These are phyloP conservation scores for Solanum commersonii DNA, from an alignment of 257 asterid species.

Conservation along the genomic window DNA sequence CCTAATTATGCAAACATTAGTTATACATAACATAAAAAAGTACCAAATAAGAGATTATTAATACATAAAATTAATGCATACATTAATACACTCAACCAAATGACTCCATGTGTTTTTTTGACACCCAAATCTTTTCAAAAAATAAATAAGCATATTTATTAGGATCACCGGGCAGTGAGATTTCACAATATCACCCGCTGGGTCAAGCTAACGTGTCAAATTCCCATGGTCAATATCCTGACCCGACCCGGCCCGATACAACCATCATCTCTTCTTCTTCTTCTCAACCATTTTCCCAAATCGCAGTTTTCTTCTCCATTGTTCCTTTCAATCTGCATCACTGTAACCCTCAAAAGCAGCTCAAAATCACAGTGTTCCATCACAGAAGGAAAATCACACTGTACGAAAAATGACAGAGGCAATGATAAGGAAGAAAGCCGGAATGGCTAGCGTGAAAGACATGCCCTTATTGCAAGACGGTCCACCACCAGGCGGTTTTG, in stretches of 20 bases:
- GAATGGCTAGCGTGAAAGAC: conserved; percentile 88
- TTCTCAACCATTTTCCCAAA: neutral
- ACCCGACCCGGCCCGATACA: neutral
- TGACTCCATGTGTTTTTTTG: too few species aligned
- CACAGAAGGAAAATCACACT: neutral
- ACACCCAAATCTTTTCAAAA: too few species aligned
- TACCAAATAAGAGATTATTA: too few species aligned
- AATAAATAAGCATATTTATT: neutral
- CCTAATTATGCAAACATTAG: too few species aligned
- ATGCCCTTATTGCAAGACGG: conserved; percentile 95
- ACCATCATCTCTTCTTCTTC: neutral
- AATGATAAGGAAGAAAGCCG: conserved; percentile 67
- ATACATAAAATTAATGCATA: too few species aligned
- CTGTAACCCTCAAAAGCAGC: neutral
- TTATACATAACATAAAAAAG: too few species aligned
- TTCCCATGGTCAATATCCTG: neutral
- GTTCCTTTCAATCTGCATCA: neutral
- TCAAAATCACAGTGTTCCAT: neutral
- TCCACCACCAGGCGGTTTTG: conserved; percentile 96
- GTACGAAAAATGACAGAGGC: conserved; percentile 71
- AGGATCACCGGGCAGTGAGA: too few species aligned
- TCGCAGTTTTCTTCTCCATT: neutral
- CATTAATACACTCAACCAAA: too few species aligned
- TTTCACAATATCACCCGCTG: neutral
- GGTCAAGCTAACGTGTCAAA: neutral